A percentile compares a stretch with the other conserved stretches of the same genome.
Evolutionary conservation across 306 rosid genomes (phyloP).

Genomic region (Adenanthera pavonina): DNA sequence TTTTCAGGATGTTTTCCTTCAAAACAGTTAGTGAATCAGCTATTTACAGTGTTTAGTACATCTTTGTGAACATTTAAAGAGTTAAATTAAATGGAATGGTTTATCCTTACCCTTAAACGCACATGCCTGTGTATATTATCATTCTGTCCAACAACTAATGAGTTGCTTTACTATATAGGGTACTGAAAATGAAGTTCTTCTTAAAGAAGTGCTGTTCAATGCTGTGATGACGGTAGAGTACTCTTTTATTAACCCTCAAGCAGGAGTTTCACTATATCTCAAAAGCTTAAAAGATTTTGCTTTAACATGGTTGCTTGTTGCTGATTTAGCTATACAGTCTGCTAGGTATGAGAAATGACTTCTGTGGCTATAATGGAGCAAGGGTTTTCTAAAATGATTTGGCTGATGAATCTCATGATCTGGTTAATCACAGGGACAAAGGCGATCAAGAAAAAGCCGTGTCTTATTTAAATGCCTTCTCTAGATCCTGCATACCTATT

Average conservation of each 20-base stretch:
- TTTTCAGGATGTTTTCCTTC: constrained; percentile 30
- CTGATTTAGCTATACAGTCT: constrained; percentile 66
- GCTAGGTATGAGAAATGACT: constrained; percentile 60
- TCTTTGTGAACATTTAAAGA: constrained; percentile 21
- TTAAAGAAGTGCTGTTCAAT: constrained; percentile 60
- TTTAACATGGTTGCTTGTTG: constrained; percentile 68
- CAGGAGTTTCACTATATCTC: constrained; percentile 47
- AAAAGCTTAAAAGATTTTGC: constrained; percentile 61
- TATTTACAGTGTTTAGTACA: constrained; percentile 26
- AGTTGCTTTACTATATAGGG: constrained; percentile 55
- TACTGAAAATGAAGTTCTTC: constrained; percentile 55
- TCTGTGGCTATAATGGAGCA: constrained; percentile 34
- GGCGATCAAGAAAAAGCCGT: constrained; percentile 63
- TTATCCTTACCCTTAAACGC: constrained; percentile 27
- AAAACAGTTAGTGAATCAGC: constrained; percentile 40
- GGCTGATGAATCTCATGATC: constrained; percentile 44
- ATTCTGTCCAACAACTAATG: constrained; percentile 30
- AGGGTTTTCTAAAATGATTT: constrained; percentile 33
- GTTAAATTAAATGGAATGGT: constrained; percentile 23
- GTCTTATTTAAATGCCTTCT: constrained; percentile 63
- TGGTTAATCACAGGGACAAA: constrained; percentile 60
- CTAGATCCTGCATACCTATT: constrained; percentile 63
- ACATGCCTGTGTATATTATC: background rate
- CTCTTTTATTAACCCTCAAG: constrained; percentile 55
- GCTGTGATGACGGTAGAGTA: constrained; percentile 59